Conservation (phyloP, 1,284 basidiomycete species). For the Pyrrhoderma noxium region DNA sequence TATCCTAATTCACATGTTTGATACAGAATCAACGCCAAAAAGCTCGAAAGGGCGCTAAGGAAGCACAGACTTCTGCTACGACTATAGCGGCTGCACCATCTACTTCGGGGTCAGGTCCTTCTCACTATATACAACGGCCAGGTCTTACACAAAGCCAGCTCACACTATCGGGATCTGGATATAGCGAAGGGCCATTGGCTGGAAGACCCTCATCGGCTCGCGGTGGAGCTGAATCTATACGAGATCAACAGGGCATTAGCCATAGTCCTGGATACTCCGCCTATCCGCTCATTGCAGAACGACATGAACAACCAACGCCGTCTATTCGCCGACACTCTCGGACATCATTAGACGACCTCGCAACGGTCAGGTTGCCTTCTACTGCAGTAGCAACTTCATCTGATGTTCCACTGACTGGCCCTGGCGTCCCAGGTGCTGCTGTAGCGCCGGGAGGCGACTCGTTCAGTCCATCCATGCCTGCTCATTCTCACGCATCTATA, state of each 20-base stretch:
- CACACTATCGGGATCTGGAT: not conserved
- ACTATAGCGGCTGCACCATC: not conserved
- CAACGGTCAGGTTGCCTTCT: not conserved
- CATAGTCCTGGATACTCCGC: not conserved
- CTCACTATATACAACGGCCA: slow-evolving; percentile 4
- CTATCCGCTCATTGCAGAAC: not conserved
- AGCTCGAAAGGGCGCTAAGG: slow-evolving; percentile 13
- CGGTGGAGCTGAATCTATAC: not conserved
- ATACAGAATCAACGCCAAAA: slow-evolving; percentile 18
- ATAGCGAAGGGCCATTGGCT: slow-evolving; percentile 1
- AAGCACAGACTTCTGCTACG: not conserved
- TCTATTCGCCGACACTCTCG: not conserved
- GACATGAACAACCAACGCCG: not conserved
- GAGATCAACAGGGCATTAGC: not conserved
- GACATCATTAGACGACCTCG: not conserved
- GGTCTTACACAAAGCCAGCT: not conserved
- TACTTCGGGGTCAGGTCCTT: not conserved
- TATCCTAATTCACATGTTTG: not conserved
- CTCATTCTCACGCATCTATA: no score
- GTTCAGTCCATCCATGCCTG: not conserved
- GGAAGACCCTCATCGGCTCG: not conserved
- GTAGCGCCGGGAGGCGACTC: not conserved
- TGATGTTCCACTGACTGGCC: slow-evolving; percentile 7
- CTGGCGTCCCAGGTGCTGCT: slow-evolving; percentile 13
- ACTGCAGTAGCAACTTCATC: not conserved